Evolutionary conservation across 2,329 filamentous ascomycete genomes (phyloP).

Genomic region (Verticillium longisporum): DNA sequence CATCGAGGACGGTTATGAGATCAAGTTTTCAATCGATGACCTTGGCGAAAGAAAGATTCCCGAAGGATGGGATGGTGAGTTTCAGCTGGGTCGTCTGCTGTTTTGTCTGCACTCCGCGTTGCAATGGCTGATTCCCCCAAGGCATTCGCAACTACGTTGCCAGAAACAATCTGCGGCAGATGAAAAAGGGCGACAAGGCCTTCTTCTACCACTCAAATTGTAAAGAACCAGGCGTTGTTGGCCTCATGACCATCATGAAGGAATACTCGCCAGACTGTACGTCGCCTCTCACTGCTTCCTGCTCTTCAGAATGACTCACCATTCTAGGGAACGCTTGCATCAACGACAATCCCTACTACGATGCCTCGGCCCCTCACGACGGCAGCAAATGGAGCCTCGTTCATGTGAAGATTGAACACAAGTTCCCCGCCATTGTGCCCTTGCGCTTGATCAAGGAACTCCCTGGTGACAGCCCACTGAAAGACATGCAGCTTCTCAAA

Average conservation of each 20-base stretch:
- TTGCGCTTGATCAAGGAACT: slow-evolving; percentile 70
- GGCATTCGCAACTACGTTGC: slow-evolving; percentile 34
- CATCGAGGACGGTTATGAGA: slow-evolving; percentile 75
- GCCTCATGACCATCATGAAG: slow-evolving; percentile 80
- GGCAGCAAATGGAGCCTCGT: slow-evolving; percentile 73
- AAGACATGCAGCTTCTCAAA: slow-evolving; percentile 76
- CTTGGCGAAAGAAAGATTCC: slow-evolving; percentile 64
- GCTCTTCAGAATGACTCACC: no score
- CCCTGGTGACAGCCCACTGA: slow-evolving; percentile 52
- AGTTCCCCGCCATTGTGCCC: slow-evolving; percentile 56
- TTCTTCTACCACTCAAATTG: slow-evolving; percentile 98
- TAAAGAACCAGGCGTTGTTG: slow-evolving; percentile 81
- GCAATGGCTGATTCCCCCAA: neutral
- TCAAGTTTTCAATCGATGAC: slow-evolving; percentile 93
- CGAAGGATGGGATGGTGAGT: slow-evolving; percentile 85
- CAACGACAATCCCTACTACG: slow-evolving; percentile 68
- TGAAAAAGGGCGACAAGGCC: slow-evolving; percentile 85
- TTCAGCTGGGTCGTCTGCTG: neutral
- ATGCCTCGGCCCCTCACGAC: slow-evolving; percentile 58
- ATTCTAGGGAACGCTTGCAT: slow-evolving; percentile 10
- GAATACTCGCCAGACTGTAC: slow-evolving; percentile 75
- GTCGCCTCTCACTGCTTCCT: slow-evolving; percentile 16
- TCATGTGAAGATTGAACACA: slow-evolving; percentile 78
- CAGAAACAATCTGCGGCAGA: slow-evolving; percentile 81
- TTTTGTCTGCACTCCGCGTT: no score